These are phyloP conservation scores for Hirschfeldia incana DNA, from an alignment of 345 rosid genomes.

Conservation along the genomic window DNA sequence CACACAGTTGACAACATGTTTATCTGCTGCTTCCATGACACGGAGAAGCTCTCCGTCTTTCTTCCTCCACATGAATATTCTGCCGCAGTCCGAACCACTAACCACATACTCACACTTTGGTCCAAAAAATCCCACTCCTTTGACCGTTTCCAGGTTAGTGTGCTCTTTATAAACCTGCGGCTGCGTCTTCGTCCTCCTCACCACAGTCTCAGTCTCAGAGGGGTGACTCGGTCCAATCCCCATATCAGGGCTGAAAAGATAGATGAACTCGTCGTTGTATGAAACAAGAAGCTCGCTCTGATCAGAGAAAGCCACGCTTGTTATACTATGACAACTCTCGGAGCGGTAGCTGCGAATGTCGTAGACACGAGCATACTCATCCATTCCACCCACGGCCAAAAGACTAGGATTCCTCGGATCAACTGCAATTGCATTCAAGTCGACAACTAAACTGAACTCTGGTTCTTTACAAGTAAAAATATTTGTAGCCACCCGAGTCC, in stretches of 20 bases:
- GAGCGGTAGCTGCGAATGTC: constrained; percentile 75
- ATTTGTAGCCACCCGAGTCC: constrained; percentile 61
- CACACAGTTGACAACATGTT: constrained; percentile 71
- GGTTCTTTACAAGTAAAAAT: constrained; percentile 66
- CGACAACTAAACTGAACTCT: constrained; percentile 37
- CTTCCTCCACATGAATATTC: constrained; percentile 89
- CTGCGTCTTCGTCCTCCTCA: background rate
- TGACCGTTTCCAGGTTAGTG: constrained; percentile 64
- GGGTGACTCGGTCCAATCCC: constrained; percentile 62
- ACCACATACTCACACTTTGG: constrained; percentile 87
- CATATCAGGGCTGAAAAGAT: constrained; percentile 73
- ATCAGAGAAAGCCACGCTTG: constrained; percentile 76
- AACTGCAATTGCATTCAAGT: constrained; percentile 73
- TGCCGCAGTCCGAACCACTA: constrained; percentile 93
- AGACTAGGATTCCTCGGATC: constrained; percentile 81
- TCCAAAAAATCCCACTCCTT: constrained; percentile 83
- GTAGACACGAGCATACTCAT: constrained; percentile 73
- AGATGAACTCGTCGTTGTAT: constrained; percentile 67
- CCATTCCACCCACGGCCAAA: constrained; percentile 77
- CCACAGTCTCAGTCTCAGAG: background rate
- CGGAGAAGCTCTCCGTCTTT: constrained; percentile 78
- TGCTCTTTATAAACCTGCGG: constrained; percentile 83
- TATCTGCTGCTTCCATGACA: constrained; percentile 83
- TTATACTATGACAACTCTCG: too few relatives aligned
- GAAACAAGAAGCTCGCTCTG: constrained; percentile 88